phyloP scores from a whole-genome alignment of 108 stramenopile genomes.

The Aurantiochytrium sp. region DNA sequence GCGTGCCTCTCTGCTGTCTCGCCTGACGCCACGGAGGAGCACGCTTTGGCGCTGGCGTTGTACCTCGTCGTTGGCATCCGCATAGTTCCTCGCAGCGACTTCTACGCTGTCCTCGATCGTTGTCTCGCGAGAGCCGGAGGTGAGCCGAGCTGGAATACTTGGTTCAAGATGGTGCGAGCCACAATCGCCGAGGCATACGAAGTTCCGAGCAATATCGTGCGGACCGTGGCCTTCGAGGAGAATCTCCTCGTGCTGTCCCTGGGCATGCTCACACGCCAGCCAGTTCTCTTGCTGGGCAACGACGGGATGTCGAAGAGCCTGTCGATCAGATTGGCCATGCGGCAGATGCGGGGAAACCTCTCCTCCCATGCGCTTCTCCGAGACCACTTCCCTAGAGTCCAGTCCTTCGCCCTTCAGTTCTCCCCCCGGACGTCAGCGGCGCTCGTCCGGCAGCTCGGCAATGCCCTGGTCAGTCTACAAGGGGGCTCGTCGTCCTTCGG shows the following conservation, averaged over 20 bases:
- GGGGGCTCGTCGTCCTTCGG: neutral
- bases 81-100: constrained; percentile 13
- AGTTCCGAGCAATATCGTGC: neutral
- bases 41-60: neutral
- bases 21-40: neutral
- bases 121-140: neutral
- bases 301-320: constrained; percentile 30
- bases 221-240: neutral
- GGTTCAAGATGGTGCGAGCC: neutral
- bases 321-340: constrained; percentile 19
- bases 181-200: neutral
- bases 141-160: neutral
- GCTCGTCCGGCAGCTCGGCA: constrained; percentile 3
- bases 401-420: constrained; percentile 6
- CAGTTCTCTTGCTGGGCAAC: constrained; percentile 22
- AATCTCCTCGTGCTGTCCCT: neutral
- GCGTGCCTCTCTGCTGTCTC: neutral
- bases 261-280: neutral
- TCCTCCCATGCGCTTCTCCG: neutral
- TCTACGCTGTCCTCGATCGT: neutral
- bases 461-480: neutral
- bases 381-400: constrained; percentile 2
- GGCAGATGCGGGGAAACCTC: constrained; percentile 29
- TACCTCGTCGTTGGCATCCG: constrained; percentile 2
- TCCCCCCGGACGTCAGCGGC: neutral